phyloP scores from a whole-genome alignment of 176 grass and related monocot species.

The Oryza meyeriana region DNA sequence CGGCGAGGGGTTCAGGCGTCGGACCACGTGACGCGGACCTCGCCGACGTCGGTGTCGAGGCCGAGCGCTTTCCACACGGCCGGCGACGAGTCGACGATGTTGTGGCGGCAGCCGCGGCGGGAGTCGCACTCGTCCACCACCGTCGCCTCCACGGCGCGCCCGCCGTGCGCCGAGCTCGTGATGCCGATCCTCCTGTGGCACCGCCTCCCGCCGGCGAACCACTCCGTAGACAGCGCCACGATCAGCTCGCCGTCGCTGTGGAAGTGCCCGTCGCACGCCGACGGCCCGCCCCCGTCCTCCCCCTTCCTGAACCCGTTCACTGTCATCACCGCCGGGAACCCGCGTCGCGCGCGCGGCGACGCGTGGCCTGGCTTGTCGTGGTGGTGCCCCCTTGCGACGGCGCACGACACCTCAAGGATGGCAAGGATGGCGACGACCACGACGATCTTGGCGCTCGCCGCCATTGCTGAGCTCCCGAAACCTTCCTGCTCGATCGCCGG shows the following conservation, averaged over 20 bases:
- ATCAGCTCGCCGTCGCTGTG: conserved; percentile 39
- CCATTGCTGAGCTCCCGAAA: background rate
- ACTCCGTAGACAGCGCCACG: conserved; percentile 38
- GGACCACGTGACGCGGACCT: conserved; percentile 32
- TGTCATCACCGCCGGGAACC: conserved; percentile 29
- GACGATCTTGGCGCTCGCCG: background rate
- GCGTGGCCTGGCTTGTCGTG: background rate
- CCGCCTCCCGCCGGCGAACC: conserved; percentile 7
- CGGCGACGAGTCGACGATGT: conserved; percentile 37
- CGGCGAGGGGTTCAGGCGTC: conserved; percentile 11
- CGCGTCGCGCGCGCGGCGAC: background rate
- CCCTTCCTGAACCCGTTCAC: conserved; percentile 33
- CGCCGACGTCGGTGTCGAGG: conserved; percentile 26
- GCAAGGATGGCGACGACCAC: background rate
- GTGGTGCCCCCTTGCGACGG: background rate
- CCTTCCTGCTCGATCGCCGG: background rate
- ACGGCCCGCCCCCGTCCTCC: conserved; percentile 16
- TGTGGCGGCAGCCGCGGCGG: background rate
- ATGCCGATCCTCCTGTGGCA: conserved; percentile 39
- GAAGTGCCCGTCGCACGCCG: conserved; percentile 34
- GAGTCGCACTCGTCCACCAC: conserved; percentile 44
- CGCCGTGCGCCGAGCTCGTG: background rate
- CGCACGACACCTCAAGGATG: background rate
- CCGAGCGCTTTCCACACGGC: conserved; percentile 49
- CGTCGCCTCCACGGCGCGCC: conserved; percentile 15